Evolutionary conservation across 2,329 filamentous ascomycete species (phyloP), one percentile per base, ranked within the genome.

Genomic region (Monosporascus sp.): DNA sequence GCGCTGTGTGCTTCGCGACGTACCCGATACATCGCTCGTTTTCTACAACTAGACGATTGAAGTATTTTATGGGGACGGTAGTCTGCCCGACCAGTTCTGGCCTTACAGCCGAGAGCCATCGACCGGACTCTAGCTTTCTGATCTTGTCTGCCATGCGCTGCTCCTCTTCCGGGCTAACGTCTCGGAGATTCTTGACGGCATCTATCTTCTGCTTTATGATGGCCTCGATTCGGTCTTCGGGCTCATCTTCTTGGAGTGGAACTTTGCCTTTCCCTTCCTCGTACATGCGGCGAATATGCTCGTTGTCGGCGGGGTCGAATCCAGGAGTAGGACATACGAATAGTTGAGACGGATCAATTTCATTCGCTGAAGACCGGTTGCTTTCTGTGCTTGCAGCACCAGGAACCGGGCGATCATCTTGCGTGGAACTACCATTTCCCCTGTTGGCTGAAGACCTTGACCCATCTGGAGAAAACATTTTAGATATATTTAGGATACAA

Each of bases 11-110:
- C 9, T 41, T 18, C n/a, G 59, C 51, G 22, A 62, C 38, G 38
- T 45, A 57, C 0, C 38, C 18, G 38, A 64, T 56, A 3, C 37
- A 48, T 0, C 18, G 7, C 47, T 65, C 64, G 28, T 64, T 47
- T 28, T 66, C 56, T 5, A 52, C 53, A 3, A 54, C 58, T 17
- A 66, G 51, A 7, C 60, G 60, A 46, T 65, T 65, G 43, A 63
- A 65, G 40, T 53, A 55, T 5, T 55, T 56, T 2, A 65, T 60
- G 3, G 62, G 60, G 5, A 61, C 59, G 2, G 43, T 14, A 1
- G 50, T 48, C 37, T 59, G 47, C 1, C 59, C 60, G 0, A 47
- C 53, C 1, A 63, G 51, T 17, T 55, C 5, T 5, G 35, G 5
- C 24, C 60, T 64, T 2, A 59, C 26, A 24, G 50, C 52, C 5